These are phyloP conservation scores for Bremia lactucae DNA, from an alignment of 352 stramenopile genomes.

Conservation along the genomic window DNA sequence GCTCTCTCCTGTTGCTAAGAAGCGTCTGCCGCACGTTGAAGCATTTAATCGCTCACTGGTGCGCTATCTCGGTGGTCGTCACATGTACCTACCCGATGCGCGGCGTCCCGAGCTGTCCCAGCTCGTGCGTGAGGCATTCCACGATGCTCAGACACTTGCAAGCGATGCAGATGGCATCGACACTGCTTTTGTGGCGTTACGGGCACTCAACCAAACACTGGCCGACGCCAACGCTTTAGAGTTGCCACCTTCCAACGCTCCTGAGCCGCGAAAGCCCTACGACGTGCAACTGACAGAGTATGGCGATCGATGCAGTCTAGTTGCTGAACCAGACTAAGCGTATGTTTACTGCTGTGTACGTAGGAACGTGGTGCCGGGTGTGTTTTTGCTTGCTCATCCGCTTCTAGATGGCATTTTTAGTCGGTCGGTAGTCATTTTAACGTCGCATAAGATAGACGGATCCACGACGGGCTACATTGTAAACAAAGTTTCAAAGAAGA, in stretches of 20 bases:
- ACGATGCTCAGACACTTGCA: slow-evolving; percentile 1
- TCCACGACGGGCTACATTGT: slow-evolving; percentile 73
- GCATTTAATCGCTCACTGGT: slow-evolving; percentile 47
- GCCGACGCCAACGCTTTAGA: slow-evolving; percentile 28
- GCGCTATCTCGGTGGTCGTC: slow-evolving; percentile 36
- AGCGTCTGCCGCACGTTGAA: slow-evolving; percentile 41
- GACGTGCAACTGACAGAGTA: slow-evolving; percentile 39
- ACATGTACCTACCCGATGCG: slow-evolving; percentile 57
- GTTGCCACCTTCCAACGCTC: slow-evolving; percentile 9
- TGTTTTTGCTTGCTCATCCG: slow-evolving; percentile 71
- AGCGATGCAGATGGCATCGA: slow-evolving; percentile 25
- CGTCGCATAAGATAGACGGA: slow-evolving; percentile 42
- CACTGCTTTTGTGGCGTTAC: slow-evolving; percentile 52
- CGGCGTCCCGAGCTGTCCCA: slow-evolving; percentile 21
- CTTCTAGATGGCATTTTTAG: slow-evolving; percentile 61
- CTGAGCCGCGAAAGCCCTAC: slow-evolving; percentile 10
- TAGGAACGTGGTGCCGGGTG: slow-evolving; percentile 32
- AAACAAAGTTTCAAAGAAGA: slow-evolving; percentile 47
- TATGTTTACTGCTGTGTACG: slow-evolving; percentile 2
- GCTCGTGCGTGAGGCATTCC: slow-evolving; percentile 47
- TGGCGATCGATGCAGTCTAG: too few species aligned
- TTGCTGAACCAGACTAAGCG: too few species aligned
- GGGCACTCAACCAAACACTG: slow-evolving; percentile 48
- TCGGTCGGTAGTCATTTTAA: slow-evolving; percentile 65
- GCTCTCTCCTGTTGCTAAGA: slow-evolving; percentile 14